Conservation (phyloP, 805 yeast genomes). For the Hanseniaspora mollemarum region DNA sequence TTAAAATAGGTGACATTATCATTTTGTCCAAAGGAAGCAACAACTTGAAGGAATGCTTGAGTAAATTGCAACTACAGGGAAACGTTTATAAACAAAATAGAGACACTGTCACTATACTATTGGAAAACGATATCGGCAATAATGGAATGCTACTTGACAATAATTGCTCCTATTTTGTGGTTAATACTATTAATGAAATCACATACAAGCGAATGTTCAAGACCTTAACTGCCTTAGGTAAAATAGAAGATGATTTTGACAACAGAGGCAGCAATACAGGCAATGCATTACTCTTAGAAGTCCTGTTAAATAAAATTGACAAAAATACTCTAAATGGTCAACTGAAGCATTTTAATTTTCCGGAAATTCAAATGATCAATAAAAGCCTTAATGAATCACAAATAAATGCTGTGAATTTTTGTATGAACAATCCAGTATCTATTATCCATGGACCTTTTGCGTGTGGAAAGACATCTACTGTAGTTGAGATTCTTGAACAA, state of each 20-base stretch:
- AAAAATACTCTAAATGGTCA: slow-evolving; percentile 17
- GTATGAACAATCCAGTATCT: slow-evolving; percentile 47
- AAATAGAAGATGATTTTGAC: slow-evolving; percentile 32
- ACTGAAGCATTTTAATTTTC: not conserved
- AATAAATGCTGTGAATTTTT: slow-evolving; percentile 54
- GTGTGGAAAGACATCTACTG: slow-evolving; percentile 70
- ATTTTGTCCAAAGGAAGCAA: slow-evolving; percentile 32
- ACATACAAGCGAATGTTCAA: slow-evolving; percentile 72
- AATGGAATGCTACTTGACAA: slow-evolving; percentile 41
- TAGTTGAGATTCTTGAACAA: slow-evolving; percentile 72
- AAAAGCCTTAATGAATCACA: slow-evolving; percentile 50
- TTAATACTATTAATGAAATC: slow-evolving; percentile 46
- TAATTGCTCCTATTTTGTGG: slow-evolving; percentile 24
- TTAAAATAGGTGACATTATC: slow-evolving; percentile 70
- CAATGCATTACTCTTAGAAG: slow-evolving; percentile 26
- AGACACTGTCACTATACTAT: slow-evolving; percentile 43
- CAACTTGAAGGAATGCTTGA: slow-evolving; percentile 22
- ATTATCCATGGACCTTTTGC: slow-evolving; percentile 73
- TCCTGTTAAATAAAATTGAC: slow-evolving; percentile 35
- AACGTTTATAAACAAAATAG: slow-evolving; percentile 49
- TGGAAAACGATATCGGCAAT: slow-evolving; percentile 44
- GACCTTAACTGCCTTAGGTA: slow-evolving; percentile 55
- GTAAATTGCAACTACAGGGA: slow-evolving; percentile 39
- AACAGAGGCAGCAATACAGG: slow-evolving; percentile 11
- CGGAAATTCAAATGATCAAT: slow-evolving; percentile 19